Evolutionary conservation across 2,329 filamentous ascomycete species (phyloP), one percentile per base, ranked within the genome.

Genomic region (Claviceps africana): DNA sequence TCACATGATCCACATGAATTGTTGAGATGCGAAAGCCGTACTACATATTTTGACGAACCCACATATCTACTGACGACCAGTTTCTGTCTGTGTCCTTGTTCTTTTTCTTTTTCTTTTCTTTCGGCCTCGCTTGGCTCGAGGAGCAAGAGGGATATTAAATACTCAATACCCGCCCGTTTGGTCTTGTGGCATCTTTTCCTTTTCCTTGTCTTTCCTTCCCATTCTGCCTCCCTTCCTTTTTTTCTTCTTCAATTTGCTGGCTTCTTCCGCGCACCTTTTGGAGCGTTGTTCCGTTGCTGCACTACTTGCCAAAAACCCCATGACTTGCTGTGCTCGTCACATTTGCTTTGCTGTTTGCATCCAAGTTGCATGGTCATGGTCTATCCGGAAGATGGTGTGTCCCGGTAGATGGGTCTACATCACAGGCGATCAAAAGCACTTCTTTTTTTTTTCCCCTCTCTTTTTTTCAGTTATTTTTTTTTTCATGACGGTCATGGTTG

Each of bases 401-500:
- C 25, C 25, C 25, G 25, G 25, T 3, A 25, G 25, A 25, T 5
- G 25, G 25, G 25, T 25, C 25, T 25, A 25, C 25, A 25, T 3
- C 25, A 25, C 5, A 25, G 25, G 25, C 25, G 25, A 25, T 25
- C 25, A 25, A 25, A 25, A 25, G 25, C 25, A 25, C 5, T 3
- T 3, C 13, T 43, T 43, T 44, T 21, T 43, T 30, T 10, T n/a
- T n/a, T n/a, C n/a, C n/a, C n/a, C n/a, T n/a, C n/a, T n/a, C n/a
- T n/a, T n/a, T n/a, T n/a, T n/a, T n/a, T n/a, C n/a, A n/a, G n/a
- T n/a, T n/a, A 35, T 51, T 55, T 44, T 51, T 52, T 55, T 40
- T 40, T 48, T 58, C 35, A 58, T 51, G 57, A 58, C 54, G 52
- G 51, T 54, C 45, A 59, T 51, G 56, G 50, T 55, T 58, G 51